phyloP scores from a whole-genome alignment of 176 grass and related monocot species.

The Cocos nucifera region DNA sequence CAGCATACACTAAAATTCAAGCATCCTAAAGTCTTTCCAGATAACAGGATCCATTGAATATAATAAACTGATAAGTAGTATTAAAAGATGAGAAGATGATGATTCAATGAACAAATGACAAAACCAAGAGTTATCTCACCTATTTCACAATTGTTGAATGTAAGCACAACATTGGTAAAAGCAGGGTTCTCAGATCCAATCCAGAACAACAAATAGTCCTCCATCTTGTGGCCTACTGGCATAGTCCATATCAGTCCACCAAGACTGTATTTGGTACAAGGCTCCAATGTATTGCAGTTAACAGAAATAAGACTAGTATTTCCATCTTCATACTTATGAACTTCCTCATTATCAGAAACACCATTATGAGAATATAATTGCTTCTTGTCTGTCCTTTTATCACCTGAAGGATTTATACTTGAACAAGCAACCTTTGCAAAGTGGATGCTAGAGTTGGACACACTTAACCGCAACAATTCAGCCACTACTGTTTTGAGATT shows the following conservation, averaged over 20 bases:
- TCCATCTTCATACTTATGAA: constrained; percentile 23
- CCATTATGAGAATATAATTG: constrained; percentile 7
- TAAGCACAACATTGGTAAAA: constrained; percentile 82
- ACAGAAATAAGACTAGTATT: constrained; percentile 23
- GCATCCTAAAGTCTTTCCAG: no score
- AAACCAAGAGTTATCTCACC: constrained; percentile 25
- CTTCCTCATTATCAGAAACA: constrained; percentile 4
- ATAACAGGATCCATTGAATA: no score
- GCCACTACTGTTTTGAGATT: constrained; percentile 37
- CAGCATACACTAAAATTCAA: no score
- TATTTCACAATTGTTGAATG: constrained; percentile 92
- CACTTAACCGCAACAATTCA: constrained; percentile 30
- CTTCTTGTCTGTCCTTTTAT: constrained; percentile 20
- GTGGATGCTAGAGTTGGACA: constrained; percentile 25
- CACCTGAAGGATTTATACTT: constrained; percentile 53
- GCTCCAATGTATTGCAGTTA: constrained; percentile 27
- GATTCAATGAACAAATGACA: constrained; percentile 1
- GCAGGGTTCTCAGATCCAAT: constrained; percentile 77
- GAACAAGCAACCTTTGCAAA: constrained; percentile 56
- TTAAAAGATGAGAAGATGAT: no score
- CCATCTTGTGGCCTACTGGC: constrained; percentile 43
- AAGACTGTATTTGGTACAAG: constrained; percentile 38
- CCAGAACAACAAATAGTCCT: constrained; percentile 79
- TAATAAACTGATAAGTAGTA: no score
- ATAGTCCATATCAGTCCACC: constrained; percentile 67